These are phyloP conservation scores for Podaxis sp. DNA, from an alignment of 768 basidiomycete species.

Conservation along the genomic window DNA sequence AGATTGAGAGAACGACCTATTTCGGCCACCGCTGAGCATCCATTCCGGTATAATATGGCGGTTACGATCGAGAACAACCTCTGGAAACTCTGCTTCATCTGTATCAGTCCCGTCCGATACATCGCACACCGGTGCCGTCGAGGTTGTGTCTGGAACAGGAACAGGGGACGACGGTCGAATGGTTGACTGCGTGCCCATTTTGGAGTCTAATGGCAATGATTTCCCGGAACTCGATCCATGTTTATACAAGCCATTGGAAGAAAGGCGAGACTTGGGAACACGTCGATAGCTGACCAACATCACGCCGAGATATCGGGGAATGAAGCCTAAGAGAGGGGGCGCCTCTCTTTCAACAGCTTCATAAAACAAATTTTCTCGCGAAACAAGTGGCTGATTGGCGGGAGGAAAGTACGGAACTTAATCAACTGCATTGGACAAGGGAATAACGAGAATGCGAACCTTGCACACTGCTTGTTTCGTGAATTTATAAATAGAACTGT, in stretches of 20 bases:
- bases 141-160: slow-evolving; percentile 17
- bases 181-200: slow-evolving; percentile 17
- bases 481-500: slow-evolving; percentile 96
- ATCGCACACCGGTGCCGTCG: slow-evolving; percentile 25
- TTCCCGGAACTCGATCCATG: slow-evolving; percentile 15
- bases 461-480: slow-evolving; percentile 98
- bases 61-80: slow-evolving; percentile 88
- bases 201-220: slow-evolving; percentile 26
- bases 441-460: slow-evolving; percentile 47
- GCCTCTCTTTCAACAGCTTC: slow-evolving; percentile 94
- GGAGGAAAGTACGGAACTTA: slow-evolving; percentile 22
- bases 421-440: slow-evolving; percentile 17
- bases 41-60: slow-evolving; percentile 97
- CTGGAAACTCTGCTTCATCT: slow-evolving; percentile 85
- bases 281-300: slow-evolving; percentile 97
- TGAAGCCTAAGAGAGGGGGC: slow-evolving; percentile 88
- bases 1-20: slow-evolving; percentile 50
- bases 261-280: slow-evolving; percentile 46
- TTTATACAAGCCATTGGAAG: background rate
- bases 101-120: slow-evolving; percentile 40
- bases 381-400: slow-evolving; percentile 78
- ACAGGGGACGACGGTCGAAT: slow-evolving; percentile 16
- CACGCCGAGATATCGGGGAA: slow-evolving; percentile 97
- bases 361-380: slow-evolving; percentile 96
- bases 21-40: slow-evolving; percentile 61